These are phyloP conservation scores for Rhodotorula sp. DNA, from an alignment of 1,284 basidiomycete species.

Conservation along the genomic window DNA sequence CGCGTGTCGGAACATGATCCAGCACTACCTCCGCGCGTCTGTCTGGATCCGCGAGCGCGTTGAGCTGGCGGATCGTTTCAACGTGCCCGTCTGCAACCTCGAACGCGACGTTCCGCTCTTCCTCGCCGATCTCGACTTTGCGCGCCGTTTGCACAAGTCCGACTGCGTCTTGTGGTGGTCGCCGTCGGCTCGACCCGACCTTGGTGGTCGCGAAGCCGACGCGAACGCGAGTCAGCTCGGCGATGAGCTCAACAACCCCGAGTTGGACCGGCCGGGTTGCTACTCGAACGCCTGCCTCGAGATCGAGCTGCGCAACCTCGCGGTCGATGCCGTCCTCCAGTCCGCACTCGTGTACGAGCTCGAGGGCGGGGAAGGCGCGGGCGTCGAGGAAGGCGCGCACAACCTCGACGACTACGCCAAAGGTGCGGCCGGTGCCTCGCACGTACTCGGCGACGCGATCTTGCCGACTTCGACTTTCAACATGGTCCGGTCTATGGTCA, in stretches of 20 bases:
- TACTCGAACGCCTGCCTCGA: slow-evolving; percentile 94
- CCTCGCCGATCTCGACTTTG: slow-evolving; percentile 86
- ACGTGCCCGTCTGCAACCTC: slow-evolving; percentile 84
- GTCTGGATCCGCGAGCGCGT: slow-evolving; percentile 78
- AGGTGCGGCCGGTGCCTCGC: slow-evolving; percentile 66
- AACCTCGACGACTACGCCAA: slow-evolving; percentile 87
- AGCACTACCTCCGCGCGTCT: slow-evolving; percentile 75
- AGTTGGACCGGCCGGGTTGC: slow-evolving; percentile 79
- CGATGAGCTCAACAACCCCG: slow-evolving; percentile 76
- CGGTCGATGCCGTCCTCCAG: slow-evolving; percentile 90
- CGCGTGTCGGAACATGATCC: slow-evolving; percentile 66
- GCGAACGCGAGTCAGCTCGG: slow-evolving; percentile 48
- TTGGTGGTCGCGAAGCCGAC: slow-evolving; percentile 91
- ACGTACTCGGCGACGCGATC: slow-evolving; percentile 85
- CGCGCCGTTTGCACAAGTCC: slow-evolving; percentile 76
- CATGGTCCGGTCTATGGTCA: slow-evolving; percentile 84
- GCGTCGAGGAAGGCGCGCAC: slow-evolving; percentile 89
- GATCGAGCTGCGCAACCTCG: slow-evolving; percentile 83
- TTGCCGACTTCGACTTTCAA: slow-evolving; percentile 86
- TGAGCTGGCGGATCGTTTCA: slow-evolving; percentile 82
- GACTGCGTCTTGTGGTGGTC: slow-evolving; percentile 99
- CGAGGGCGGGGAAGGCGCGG: slow-evolving; percentile 77
- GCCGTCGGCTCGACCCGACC: slow-evolving; percentile 78
- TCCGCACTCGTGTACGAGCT: slow-evolving; percentile 93
- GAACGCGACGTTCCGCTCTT: slow-evolving; percentile 84